These are phyloP conservation scores for Neurospora hispaniola DNA, from an alignment of 495 filamentous ascomycete species.

Conservation along the genomic window DNA sequence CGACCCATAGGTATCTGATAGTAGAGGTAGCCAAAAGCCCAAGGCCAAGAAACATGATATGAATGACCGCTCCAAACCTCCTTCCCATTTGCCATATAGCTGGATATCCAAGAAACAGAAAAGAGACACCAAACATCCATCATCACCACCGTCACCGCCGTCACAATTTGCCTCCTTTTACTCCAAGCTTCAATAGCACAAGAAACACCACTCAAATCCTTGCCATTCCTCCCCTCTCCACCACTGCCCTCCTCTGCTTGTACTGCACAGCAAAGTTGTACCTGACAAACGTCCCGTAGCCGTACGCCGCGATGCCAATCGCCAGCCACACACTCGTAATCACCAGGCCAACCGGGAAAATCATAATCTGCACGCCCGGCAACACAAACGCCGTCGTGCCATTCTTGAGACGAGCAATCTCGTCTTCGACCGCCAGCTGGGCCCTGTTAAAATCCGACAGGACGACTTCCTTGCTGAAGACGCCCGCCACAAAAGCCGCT, in stretches of 20 bases:
- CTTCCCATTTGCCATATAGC: neutral
- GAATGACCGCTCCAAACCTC: neutral
- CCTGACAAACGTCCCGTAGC: slow-evolving; percentile 50
- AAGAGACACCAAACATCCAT: too few relatives aligned
- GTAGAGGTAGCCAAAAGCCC: neutral
- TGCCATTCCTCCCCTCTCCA: slow-evolving; percentile 21
- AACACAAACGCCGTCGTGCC: slow-evolving; percentile 48
- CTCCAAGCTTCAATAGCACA: too few relatives aligned
- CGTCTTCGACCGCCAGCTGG: slow-evolving; percentile 26
- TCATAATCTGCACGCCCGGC: slow-evolving; percentile 54
- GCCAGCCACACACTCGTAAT: slow-evolving; percentile 53
- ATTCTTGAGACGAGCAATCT: slow-evolving; percentile 23
- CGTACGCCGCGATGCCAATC: slow-evolving; percentile 45
- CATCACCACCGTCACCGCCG: neutral
- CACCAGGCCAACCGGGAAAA: slow-evolving; percentile 58
- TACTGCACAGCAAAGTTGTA: slow-evolving; percentile 55
- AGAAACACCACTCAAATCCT: slow-evolving; percentile 13
- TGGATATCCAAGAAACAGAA: neutral
- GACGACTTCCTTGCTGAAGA: slow-evolving; percentile 45
- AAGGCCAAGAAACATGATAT: neutral
- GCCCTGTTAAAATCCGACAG: slow-evolving; percentile 32
- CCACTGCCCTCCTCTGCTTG: slow-evolving; percentile 38
- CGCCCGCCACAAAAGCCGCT: slow-evolving; percentile 58
- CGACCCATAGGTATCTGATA: too few relatives aligned
- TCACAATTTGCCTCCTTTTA: too few relatives aligned